Percentiles rank a stretch among this genome's conserved stretches.
phyloP scores from a whole-genome alignment of 1,139 yeast genomes.

The Suhomyces kunorum region DNA sequence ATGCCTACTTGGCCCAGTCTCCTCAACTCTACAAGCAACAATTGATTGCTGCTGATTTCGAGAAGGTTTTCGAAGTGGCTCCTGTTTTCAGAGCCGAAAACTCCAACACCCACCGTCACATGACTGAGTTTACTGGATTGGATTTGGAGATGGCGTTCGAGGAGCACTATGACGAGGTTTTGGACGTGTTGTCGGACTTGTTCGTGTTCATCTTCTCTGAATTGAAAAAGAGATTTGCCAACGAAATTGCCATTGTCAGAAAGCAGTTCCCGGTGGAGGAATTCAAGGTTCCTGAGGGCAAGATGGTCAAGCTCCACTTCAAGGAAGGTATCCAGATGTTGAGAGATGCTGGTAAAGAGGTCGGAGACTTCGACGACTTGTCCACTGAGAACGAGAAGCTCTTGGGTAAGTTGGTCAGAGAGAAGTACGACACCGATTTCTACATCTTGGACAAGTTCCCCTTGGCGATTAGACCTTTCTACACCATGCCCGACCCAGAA shows the following conservation, averaged over 20 bases:
- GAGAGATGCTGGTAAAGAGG: slow-evolving; percentile 78
- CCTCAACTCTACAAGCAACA: slow-evolving; percentile 98
- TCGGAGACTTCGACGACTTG: slow-evolving; percentile 85
- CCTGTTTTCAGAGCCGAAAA: slow-evolving; percentile 99
- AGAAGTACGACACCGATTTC: slow-evolving; percentile 94
- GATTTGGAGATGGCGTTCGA: slow-evolving; percentile 98
- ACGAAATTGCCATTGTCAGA: slow-evolving; percentile 87
- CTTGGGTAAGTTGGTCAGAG: slow-evolving; percentile 88
- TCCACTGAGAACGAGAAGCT: slow-evolving; percentile 93
- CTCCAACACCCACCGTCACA: slow-evolving; percentile 97
- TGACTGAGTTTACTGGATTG: slow-evolving; percentile 97
- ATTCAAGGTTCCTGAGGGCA: slow-evolving; percentile 86
- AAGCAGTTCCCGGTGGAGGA: slow-evolving; percentile 97
- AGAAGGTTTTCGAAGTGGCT: slow-evolving; percentile 91
- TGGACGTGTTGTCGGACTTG: slow-evolving; percentile 79
- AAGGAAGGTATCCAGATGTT: slow-evolving; percentile 88
- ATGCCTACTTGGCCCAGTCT: slow-evolving; percentile 94
- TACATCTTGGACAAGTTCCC: slow-evolving; percentile 98
- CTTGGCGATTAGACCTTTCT: slow-evolving; percentile 92
- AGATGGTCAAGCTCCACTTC: slow-evolving; percentile 88
- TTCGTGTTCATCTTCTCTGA: slow-evolving; percentile 86
- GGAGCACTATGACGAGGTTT: slow-evolving; percentile 95
- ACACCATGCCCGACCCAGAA: slow-evolving; percentile 97
- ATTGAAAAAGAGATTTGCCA: slow-evolving; percentile 73
- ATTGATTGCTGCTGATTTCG: slow-evolving; percentile 96